phyloP scores from a whole-genome alignment of 805 yeast genomes.

The Zygoascus flipseniorum region DNA sequence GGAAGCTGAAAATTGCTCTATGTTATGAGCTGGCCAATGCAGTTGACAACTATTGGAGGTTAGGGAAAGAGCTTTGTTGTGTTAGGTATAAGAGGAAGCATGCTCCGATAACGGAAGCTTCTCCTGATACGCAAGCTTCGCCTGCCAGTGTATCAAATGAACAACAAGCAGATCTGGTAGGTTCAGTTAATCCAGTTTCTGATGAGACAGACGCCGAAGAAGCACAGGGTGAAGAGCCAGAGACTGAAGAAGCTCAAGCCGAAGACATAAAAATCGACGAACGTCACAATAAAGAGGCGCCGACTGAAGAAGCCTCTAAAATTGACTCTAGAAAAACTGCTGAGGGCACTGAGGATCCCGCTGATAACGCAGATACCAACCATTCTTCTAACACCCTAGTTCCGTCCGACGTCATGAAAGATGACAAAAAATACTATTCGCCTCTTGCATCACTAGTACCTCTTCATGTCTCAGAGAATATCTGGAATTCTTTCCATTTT shows the following conservation, averaged over 20 bases:
- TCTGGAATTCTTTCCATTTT: neutral
- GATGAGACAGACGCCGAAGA: conserved; percentile 10
- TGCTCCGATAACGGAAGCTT: conserved; percentile 29
- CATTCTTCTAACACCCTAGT: neutral
- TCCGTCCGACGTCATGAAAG: conserved; percentile 1
- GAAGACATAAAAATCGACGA: conserved; percentile 17
- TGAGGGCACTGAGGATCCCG: neutral
- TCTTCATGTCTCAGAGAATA: neutral
- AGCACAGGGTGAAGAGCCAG: neutral
- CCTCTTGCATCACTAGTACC: conserved; percentile 12
- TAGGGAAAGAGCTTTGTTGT: conserved; percentile 59
- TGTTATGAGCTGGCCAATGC: conserved; percentile 66
- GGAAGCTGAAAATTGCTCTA: conserved; percentile 60
- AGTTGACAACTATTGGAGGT: conserved; percentile 66
- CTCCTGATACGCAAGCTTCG: conserved; percentile 1
- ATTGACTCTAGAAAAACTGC: neutral
- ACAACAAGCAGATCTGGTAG: neutral
- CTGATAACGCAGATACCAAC: neutral
- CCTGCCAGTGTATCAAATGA: neutral
- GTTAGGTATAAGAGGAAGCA: conserved; percentile 36
- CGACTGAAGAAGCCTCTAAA: neutral
- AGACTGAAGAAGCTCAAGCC: conserved; percentile 5
- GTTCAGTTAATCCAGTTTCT: neutral
- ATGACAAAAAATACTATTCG: neutral
- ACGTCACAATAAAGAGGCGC: conserved; percentile 5